These are phyloP conservation scores for Fusarium phyllophilum DNA, from an alignment of 2,329 filamentous ascomycete species.

Conservation along the genomic window DNA sequence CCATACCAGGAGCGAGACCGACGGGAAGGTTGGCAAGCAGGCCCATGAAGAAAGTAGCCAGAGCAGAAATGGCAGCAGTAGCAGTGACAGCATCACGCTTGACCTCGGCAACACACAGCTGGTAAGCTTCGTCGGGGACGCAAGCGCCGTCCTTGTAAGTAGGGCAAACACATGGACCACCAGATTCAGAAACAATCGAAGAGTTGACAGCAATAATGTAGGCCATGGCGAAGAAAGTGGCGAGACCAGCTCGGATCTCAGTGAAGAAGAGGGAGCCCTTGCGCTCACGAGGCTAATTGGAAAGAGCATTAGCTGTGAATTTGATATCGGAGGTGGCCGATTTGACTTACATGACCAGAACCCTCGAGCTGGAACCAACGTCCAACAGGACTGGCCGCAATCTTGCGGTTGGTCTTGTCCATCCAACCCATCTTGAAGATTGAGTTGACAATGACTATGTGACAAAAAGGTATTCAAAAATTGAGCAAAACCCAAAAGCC, in stretches of 20 bases:
- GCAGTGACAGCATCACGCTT: slow-evolving; percentile 85
- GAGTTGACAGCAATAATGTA: slow-evolving; percentile 66
- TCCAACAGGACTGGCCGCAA: slow-evolving; percentile 74
- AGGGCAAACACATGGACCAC: slow-evolving; percentile 81
- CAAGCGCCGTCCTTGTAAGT: slow-evolving; percentile 61
- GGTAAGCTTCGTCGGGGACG: slow-evolving; percentile 64
- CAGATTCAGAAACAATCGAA: slow-evolving; percentile 68
- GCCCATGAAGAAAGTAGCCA: slow-evolving; percentile 86
- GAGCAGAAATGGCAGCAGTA: slow-evolving; percentile 82
- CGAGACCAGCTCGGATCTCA: slow-evolving; percentile 83
- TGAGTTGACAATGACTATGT: background rate
- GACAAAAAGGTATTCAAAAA: slow-evolving; percentile 12
- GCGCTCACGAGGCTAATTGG: slow-evolving; percentile 70
- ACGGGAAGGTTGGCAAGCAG: slow-evolving; percentile 76
- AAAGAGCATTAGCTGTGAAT: background rate
- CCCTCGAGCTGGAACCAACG: slow-evolving; percentile 83
- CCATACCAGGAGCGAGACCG: slow-evolving; percentile 57
- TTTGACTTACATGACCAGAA: slow-evolving; percentile 77
- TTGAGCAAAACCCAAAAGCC: slow-evolving; percentile 7
- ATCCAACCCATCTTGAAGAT: slow-evolving; percentile 58
- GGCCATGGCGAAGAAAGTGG: slow-evolving; percentile 77
- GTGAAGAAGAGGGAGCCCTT: slow-evolving; percentile 83
- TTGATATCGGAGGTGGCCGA: background rate
- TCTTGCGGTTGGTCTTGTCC: slow-evolving; percentile 61
- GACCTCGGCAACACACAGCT: slow-evolving; percentile 70